Conservation (phyloP, 208 protist genomes). For the Plasmodiophora brassicae region DNA sequence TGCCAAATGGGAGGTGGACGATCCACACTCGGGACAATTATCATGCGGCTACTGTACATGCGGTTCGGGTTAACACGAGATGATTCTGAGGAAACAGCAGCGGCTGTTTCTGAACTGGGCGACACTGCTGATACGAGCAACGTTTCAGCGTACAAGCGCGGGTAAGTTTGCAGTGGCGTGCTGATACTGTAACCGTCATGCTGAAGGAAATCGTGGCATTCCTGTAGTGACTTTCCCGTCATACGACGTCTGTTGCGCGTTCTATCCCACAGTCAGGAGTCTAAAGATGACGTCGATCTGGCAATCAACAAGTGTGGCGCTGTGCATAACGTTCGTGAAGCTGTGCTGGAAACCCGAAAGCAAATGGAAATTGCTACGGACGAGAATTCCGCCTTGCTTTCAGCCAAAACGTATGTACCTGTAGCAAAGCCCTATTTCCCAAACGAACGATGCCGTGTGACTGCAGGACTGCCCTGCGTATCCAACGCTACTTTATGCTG, state of each 20-base stretch:
- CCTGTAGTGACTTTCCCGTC: not conserved
- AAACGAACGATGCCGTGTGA: not conserved
- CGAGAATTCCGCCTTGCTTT: not conserved
- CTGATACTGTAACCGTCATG: too few relatives aligned
- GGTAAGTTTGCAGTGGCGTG: too few relatives aligned
- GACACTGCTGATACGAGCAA: not conserved
- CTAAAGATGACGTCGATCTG: not conserved
- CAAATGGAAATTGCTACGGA: not conserved
- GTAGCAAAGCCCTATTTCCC: not conserved
- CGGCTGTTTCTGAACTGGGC: too few relatives aligned
- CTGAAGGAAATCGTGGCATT: too few relatives aligned
- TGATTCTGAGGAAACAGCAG: too few relatives aligned
- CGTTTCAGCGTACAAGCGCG: conserved; percentile 16
- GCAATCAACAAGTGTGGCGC: not conserved
- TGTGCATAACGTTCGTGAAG: not conserved
- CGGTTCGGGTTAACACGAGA: not conserved
- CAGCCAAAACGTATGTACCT: not conserved
- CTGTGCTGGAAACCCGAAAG: conserved; percentile 2
- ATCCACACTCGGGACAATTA: conserved; percentile 10
- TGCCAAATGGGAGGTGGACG: conserved; percentile 20
- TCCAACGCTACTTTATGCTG: conserved; percentile 10
- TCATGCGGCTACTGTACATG: conserved; percentile 20
- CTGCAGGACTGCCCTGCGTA: not conserved
- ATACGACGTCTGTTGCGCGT: not conserved
- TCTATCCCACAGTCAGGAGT: not conserved